Evolutionary conservation across 305 asterid genomes (phyloP).

Genomic region (Vinca major): DNA sequence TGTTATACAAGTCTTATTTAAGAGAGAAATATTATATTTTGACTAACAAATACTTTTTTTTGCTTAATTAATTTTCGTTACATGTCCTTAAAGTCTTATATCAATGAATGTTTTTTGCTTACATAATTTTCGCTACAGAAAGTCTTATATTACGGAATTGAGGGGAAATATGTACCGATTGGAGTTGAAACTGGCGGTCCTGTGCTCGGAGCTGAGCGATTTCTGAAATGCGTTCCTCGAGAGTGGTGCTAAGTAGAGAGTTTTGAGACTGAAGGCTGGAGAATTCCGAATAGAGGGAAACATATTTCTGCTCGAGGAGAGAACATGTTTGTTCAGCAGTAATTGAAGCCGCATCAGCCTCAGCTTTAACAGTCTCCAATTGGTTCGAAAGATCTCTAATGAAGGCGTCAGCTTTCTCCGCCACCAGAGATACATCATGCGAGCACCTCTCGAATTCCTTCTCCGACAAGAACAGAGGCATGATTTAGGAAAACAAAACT

Average conservation of each 20-base stretch:
- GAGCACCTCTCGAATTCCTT: slow-evolving; percentile 55
- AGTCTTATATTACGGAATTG: no score
- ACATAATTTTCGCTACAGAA: no score
- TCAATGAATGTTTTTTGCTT: no score
- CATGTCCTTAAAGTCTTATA: no score
- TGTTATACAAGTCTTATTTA: no score
- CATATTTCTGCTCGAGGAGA: slow-evolving; percentile 69
- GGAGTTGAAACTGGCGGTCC: slow-evolving; percentile 49
- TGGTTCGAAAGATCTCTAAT: slow-evolving; percentile 53
- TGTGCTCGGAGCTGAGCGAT: slow-evolving; percentile 43
- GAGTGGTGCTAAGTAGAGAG: slow-evolving; percentile 35
- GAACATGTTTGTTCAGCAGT: slow-evolving; percentile 88
- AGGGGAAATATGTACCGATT: slow-evolving; percentile 44
- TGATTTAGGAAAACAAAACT: slow-evolving; percentile 3
- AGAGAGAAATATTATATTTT: no score
- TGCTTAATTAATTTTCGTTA: no score
- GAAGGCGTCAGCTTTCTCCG: slow-evolving; percentile 79
- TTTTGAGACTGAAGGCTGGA: slow-evolving; percentile 45
- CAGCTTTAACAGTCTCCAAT: slow-evolving; percentile 69
- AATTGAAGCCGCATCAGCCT: slow-evolving; percentile 78
- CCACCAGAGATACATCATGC: slow-evolving; percentile 41
- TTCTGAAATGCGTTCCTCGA: slow-evolving; percentile 44
- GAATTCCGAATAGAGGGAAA: slow-evolving; percentile 49
- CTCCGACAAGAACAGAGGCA: slow-evolving; percentile 72
- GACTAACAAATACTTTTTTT: no score